Percentiles rank a stretch among this genome's conserved stretches.
These are phyloP conservation scores for Aulographum hederae DNA, from an alignment of 2,329 filamentous ascomycete species.

Conservation along the genomic window DNA sequence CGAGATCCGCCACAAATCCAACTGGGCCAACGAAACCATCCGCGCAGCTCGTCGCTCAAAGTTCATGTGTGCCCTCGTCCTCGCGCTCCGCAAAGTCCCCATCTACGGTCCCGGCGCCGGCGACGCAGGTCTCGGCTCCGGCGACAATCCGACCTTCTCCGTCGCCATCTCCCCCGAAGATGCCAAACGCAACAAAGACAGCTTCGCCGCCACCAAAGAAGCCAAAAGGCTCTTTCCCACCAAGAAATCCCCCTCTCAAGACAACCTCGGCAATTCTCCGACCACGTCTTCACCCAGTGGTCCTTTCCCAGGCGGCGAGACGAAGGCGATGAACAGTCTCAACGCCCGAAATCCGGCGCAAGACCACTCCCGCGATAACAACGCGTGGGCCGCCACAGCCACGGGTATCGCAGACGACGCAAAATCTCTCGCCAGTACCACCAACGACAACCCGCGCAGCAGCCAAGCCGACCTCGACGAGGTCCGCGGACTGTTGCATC, in stretches of 20 bases:
- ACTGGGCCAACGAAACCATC: constrained; percentile 52
- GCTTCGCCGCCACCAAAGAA: constrained; percentile 32
- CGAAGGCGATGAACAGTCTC: constrained; percentile 23
- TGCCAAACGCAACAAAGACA: constrained; percentile 43
- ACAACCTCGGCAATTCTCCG: constrained; percentile 3
- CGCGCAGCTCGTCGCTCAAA: constrained; percentile 72
- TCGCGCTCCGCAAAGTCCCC: constrained; percentile 72
- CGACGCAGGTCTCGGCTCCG: constrained; percentile 38
- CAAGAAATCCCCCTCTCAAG: background rate
- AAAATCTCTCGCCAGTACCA: constrained; percentile 12
- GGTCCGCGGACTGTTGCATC: constrained; percentile 24
- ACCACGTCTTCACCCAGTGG: no score
- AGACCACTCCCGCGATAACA: constrained; percentile 23
- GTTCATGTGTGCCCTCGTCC: constrained; percentile 85
- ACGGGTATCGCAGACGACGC: no score
- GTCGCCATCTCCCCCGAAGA: constrained; percentile 55
- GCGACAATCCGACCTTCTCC: constrained; percentile 61
- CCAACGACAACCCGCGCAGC: background rate
- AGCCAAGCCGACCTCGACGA: constrained; percentile 21
- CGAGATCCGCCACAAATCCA: constrained; percentile 68
- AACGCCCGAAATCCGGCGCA: constrained; percentile 22
- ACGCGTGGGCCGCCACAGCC: constrained; percentile 4
- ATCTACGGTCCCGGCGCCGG: constrained; percentile 69
- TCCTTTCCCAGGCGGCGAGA: constrained; percentile 13
- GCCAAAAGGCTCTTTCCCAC: constrained; percentile 45